These are phyloP conservation scores for Colletotrichum tanaceti DNA, from an alignment of 2,329 filamentous ascomycete genomes.

Conservation along the genomic window DNA sequence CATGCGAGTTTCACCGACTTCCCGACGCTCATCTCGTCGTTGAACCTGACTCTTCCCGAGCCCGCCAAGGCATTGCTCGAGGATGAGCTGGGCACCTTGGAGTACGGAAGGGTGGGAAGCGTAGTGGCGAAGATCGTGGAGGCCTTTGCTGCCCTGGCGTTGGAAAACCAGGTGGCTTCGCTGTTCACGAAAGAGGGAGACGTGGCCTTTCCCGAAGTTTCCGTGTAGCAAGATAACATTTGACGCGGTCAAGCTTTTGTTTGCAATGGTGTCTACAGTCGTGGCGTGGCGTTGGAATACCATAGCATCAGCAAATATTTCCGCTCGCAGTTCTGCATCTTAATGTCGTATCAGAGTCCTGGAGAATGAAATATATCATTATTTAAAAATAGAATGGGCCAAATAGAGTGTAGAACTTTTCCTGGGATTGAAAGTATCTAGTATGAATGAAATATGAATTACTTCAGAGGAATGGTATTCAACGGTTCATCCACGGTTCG, in stretches of 20 bases:
- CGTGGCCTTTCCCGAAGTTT: slow-evolving; percentile 15
- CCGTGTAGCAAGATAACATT: neutral
- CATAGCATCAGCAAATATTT: neutral
- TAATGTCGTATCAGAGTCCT: neutral
- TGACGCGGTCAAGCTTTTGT: neutral
- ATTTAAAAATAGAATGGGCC: too few relatives aligned
- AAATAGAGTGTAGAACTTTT: too few relatives aligned
- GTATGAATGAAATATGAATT: too few relatives aligned
- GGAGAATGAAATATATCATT: too few relatives aligned
- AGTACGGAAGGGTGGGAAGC: slow-evolving; percentile 13
- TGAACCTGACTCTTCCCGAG: slow-evolving; percentile 43
- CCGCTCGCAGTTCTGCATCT: too few relatives aligned
- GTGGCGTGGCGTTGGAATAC: too few relatives aligned
- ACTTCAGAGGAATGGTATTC: too few relatives aligned
- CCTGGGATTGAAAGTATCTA: too few relatives aligned
- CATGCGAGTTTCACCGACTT: slow-evolving; percentile 51
- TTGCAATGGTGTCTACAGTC: neutral
- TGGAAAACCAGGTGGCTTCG: neutral
- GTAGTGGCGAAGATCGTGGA: slow-evolving; percentile 21
- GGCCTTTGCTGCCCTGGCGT: slow-evolving; percentile 20
- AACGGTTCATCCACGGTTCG: too few relatives aligned
- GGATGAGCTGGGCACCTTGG: slow-evolving; percentile 37
- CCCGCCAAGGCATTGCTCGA: slow-evolving; percentile 22
- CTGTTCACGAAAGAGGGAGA: slow-evolving; percentile 17
- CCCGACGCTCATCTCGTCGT: slow-evolving; percentile 44